Evolutionary conservation across 2,329 filamentous ascomycete species (phyloP).

Genomic region (Fusarium sp.): DNA sequence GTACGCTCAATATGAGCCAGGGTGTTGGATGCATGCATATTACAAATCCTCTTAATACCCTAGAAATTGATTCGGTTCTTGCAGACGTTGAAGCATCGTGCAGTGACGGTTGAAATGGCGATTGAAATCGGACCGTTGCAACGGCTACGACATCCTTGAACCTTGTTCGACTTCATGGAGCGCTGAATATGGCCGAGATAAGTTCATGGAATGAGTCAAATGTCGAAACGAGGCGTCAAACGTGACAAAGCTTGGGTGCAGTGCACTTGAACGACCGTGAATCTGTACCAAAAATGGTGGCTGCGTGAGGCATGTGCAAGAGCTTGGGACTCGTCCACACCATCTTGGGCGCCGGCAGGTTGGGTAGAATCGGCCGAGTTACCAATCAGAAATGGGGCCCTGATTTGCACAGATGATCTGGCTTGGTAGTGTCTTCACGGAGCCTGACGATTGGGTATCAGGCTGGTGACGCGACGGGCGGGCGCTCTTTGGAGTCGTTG

Average conservation of each 20-base stretch:
- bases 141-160: neutral
- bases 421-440: constrained; percentile 36
- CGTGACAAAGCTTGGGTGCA: neutral
- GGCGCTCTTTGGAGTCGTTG: constrained; percentile 22
- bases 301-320: constrained; percentile 34
- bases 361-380: neutral
- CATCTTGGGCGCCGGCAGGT: constrained; percentile 16
- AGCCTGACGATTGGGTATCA: constrained; percentile 32
- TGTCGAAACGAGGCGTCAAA: neutral
- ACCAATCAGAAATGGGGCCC: constrained; percentile 27
- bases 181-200: neutral
- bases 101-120: neutral
- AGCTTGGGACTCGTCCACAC: constrained; percentile 31
- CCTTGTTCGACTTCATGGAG: neutral
- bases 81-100: neutral
- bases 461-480: constrained; percentile 17
- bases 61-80: constrained; percentile 28
- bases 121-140: neutral
- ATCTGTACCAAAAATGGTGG: constrained; percentile 21
- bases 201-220: neutral
- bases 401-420: constrained; percentile 10
- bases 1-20: neutral
- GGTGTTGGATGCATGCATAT: neutral
- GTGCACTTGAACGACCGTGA: constrained; percentile 3
- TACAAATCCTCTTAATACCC: constrained; percentile 9